Percentiles rank a stretch among this genome's conserved stretches.
Evolutionary conservation across 768 basidiomycete genomes (phyloP).

Genomic region (Psilocybe cyanescens): DNA sequence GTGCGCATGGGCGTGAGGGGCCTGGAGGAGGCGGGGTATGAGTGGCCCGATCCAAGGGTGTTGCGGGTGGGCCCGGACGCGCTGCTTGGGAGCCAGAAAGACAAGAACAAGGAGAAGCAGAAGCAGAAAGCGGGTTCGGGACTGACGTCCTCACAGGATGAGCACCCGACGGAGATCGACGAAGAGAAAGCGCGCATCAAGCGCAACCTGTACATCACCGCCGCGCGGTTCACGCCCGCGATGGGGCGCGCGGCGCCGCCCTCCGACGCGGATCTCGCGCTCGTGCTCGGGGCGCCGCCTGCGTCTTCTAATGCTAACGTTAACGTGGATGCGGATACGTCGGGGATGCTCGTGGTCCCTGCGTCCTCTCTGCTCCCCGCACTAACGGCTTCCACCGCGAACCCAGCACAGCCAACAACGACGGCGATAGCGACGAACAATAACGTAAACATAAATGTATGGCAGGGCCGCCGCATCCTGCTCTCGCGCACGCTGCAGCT

Average conservation of each 20-base stretch:
- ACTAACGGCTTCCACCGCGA: too few relatives aligned
- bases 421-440: too few relatives aligned
- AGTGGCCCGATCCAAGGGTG: constrained; percentile 75
- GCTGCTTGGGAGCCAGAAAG: not conserved
- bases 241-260: constrained; percentile 19
- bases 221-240: constrained; percentile 30
- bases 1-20: constrained; percentile 57
- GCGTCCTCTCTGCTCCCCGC: too few relatives aligned
- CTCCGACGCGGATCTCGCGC: constrained; percentile 13
- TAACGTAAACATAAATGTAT: too few relatives aligned
- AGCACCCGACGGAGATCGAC: constrained; percentile 17
- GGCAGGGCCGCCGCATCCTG: constrained; percentile 47
- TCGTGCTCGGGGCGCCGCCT: too few relatives aligned
- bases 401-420: not conserved
- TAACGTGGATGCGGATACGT: too few relatives aligned
- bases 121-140: not conserved
- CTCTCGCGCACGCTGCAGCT: constrained; percentile 65
- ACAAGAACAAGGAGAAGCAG: constrained; percentile 2
- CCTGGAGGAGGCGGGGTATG: constrained; percentile 58
- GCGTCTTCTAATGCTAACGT: too few relatives aligned
- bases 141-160: too few relatives aligned
- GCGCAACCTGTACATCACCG: constrained; percentile 33
- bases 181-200: constrained; percentile 36
- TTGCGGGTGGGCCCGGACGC: constrained; percentile 22
- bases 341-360: too few relatives aligned